Base-by-base conservation (phyloP, 805 yeast species). In the Helenozyma rhizophorensis region DNA sequence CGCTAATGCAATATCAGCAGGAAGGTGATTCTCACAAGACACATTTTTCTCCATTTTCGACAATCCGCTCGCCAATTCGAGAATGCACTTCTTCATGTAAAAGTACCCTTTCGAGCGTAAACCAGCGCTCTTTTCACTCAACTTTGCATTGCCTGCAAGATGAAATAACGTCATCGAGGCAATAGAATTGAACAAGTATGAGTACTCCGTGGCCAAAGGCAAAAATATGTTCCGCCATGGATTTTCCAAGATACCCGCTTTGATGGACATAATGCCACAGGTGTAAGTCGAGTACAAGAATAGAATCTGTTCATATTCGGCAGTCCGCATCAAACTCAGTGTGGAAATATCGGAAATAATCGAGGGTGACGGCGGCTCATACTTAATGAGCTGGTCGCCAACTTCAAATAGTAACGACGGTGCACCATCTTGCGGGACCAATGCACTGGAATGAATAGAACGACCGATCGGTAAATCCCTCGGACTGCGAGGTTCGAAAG, bases 91-190 rank as follows among this genome's bases (percentile, higher is more conserved):
- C 39, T 74, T 74, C 83, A 80, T 78, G 56, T 76, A 76, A 21
- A 55, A 54, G 40, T 70, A 64, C 2, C 82, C 85, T 39, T 62
- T 66, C 1, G 73, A 55, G 13, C 80, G 48, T 27, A 76, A 39
- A 6, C 58, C 56, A 11, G 61, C 53, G 43, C 71, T 69, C 3
- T 72, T 69, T 25, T 72, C 46, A 0, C 75, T 69, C 13, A 73
- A 60, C 13, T 45, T 49, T 11, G 36, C 16, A 38, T 54, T 54
- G 1, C 69, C 65, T 1, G 69, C 60, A 24, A 65, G 51, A 47
- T 80, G 86, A 44, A 79, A 78, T 33, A 76, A 60, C 0, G 86
- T 76, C 80, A 80, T 77, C 4, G 85, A 74, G 2, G 82, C 77
- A 28, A 80, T 59, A 1, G 84, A 76, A 47, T 79, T 74, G 56